Percentiles rank a stretch among this genome's conserved stretches.
These are phyloP conservation scores for Termitomyces bulborhizus DNA, from an alignment of 768 basidiomycete genomes.

Conservation along the genomic window DNA sequence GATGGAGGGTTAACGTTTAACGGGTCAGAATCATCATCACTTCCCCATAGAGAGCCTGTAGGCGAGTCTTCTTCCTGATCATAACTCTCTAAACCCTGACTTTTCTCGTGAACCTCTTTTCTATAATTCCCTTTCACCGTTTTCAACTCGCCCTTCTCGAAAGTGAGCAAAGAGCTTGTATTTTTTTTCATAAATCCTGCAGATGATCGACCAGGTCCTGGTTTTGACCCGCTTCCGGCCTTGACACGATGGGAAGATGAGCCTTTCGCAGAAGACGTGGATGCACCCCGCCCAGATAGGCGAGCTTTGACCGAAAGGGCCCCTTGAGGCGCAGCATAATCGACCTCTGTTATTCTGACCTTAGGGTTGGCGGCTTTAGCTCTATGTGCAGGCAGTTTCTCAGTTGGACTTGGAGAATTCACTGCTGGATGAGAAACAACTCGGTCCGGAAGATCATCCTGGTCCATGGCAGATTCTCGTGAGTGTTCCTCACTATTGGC, in stretches of 20 bases:
- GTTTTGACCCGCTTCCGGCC: constrained; percentile 19
- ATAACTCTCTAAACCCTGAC: background rate
- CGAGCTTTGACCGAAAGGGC: constrained; percentile 48
- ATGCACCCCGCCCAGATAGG: constrained; percentile 21
- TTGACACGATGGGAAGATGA: constrained; percentile 1
- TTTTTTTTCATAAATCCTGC: constrained; percentile 31
- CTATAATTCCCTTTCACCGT: constrained; percentile 42
- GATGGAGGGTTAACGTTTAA: constrained; percentile 23
- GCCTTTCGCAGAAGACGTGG: constrained; percentile 1
- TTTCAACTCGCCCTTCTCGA: constrained; percentile 44
- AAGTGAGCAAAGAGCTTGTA: constrained; percentile 49
- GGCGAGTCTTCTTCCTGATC: constrained; percentile 1
- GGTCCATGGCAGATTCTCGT: background rate
- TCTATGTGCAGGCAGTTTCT: constrained; percentile 34
- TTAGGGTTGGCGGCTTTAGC: constrained; percentile 45
- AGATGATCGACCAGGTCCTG: constrained; percentile 50
- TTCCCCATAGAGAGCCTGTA: constrained; percentile 5
- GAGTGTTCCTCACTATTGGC: background rate
- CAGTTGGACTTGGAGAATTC: background rate
- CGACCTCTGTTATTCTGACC: constrained; percentile 44
- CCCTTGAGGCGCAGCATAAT: constrained; percentile 23
- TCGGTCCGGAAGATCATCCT: background rate
- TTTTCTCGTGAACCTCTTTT: background rate
- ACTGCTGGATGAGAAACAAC: background rate
- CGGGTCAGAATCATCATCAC: constrained; percentile 7